phyloP scores from a whole-genome alignment of 768 basidiomycete genomes.

The Boletus eberwhitei region DNA sequence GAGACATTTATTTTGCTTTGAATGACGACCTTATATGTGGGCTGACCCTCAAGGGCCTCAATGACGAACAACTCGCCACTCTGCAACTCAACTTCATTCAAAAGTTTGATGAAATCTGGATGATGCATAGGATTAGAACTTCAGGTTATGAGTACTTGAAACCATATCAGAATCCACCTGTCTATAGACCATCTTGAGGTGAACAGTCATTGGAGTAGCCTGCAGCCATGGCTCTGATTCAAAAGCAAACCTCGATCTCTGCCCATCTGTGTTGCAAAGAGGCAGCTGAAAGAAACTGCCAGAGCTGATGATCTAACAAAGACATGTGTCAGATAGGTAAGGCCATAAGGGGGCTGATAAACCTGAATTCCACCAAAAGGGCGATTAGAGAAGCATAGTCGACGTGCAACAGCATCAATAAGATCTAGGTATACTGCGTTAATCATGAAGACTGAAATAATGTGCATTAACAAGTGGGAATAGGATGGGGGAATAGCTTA shows the following conservation, averaged over 20 bases:
- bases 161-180: too few species aligned
- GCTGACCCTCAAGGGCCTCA: too few species aligned
- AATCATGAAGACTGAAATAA: background rate
- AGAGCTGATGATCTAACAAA: background rate
- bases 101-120: too few species aligned
- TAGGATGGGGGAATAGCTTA: background rate
- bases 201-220: background rate
- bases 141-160: too few species aligned
- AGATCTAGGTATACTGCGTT: background rate
- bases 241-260: background rate
- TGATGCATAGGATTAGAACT: too few species aligned
- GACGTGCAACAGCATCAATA: background rate
- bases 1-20: too few species aligned
- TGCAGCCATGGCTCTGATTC: background rate
- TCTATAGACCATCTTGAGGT: too few species aligned
- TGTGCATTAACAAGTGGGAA: too few species aligned
- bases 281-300: slow-evolving; percentile 1
- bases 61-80: too few species aligned
- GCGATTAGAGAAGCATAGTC: background rate
- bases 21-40: too few species aligned
- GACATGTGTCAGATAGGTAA: background rate
- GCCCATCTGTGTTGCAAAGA: background rate
- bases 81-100: too few species aligned
- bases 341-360: background rate
- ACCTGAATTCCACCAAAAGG: background rate